phyloP scores from a whole-genome alignment of 768 basidiomycete genomes.

The Cyclocybe aegerita region DNA sequence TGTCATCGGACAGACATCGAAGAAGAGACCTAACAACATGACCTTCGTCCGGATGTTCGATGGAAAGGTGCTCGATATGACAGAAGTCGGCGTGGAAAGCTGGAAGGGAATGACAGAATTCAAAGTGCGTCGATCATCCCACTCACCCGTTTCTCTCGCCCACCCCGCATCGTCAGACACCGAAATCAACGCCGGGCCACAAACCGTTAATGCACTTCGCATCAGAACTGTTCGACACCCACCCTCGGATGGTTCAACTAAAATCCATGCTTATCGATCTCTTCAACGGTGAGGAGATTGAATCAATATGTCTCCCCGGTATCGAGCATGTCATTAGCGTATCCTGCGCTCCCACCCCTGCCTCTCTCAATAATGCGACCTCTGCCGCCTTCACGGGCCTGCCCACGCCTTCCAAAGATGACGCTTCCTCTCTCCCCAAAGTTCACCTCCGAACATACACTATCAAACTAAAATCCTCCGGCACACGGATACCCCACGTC shows the following conservation, averaged over 20 bases:
- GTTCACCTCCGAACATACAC: constrained; percentile 91
- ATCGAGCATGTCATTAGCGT: constrained; percentile 88
- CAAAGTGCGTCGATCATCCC: constrained; percentile 57
- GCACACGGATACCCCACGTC: constrained; percentile 76
- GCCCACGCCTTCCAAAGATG: constrained; percentile 30
- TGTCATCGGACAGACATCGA: constrained; percentile 86
- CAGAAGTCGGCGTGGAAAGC: constrained; percentile 86
- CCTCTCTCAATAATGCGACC: constrained; percentile 46
- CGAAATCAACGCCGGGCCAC: constrained; percentile 86
- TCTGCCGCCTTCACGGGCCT: constrained; percentile 20
- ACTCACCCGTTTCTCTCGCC: neutral
- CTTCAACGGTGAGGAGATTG: constrained; percentile 86
- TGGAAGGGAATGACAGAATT: constrained; percentile 79
- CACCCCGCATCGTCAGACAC: constrained; percentile 52
- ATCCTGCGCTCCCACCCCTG: constrained; percentile 65
- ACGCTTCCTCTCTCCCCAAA: constrained; percentile 59
- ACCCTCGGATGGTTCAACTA: constrained; percentile 88
- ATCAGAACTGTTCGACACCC: constrained; percentile 91
- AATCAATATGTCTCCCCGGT: constrained; percentile 80
- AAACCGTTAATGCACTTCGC: constrained; percentile 95
- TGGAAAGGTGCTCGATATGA: constrained; percentile 86
- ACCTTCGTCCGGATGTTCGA: constrained; percentile 88
- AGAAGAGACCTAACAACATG: constrained; percentile 90
- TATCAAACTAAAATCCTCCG: constrained; percentile 69
- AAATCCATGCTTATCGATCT: constrained; percentile 90